These are phyloP conservation scores for Blastocystis sp. DNA, from an alignment of 352 stramenopile species.

Conservation along the genomic window DNA sequence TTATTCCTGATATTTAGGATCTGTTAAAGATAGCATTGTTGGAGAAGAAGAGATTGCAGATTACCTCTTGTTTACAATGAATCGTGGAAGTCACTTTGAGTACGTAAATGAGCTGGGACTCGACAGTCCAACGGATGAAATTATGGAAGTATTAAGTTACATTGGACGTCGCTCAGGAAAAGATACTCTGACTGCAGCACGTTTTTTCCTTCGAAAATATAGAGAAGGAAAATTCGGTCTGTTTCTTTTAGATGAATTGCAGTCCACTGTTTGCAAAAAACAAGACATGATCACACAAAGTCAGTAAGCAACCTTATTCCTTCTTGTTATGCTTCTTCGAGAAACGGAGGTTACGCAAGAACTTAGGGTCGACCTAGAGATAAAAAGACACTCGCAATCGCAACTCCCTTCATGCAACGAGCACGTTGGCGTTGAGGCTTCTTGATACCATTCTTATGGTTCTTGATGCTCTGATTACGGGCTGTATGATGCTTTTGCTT, in stretches of 20 bases:
- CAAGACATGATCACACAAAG: not conserved
- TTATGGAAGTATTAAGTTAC: constrained; percentile 75
- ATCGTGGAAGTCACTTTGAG: constrained; percentile 77
- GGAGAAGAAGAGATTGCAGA: constrained; percentile 81
- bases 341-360: constrained; percentile 84
- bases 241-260: constrained; percentile 58
- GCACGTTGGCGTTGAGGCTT: constrained; percentile 84
- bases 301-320: constrained; percentile 65
- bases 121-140: constrained; percentile 76
- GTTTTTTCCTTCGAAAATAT: constrained; percentile 26
- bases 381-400: constrained; percentile 17
- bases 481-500: constrained; percentile 86
- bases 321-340: constrained; percentile 87
- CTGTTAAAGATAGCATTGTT: constrained; percentile 82
- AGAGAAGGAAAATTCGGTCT: constrained; percentile 52
- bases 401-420: constrained; percentile 81
- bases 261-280: constrained; percentile 36
- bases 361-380: constrained; percentile 81
- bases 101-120: constrained; percentile 80
- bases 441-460: constrained; percentile 84
- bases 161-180: constrained; percentile 70
- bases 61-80: constrained; percentile 83
- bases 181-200: constrained; percentile 18
- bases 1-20: constrained; percentile 70
- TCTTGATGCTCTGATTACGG: constrained; percentile 84